phyloP scores from a whole-genome alignment of 768 basidiomycete species.

The Peribolospora kevripleyi region DNA sequence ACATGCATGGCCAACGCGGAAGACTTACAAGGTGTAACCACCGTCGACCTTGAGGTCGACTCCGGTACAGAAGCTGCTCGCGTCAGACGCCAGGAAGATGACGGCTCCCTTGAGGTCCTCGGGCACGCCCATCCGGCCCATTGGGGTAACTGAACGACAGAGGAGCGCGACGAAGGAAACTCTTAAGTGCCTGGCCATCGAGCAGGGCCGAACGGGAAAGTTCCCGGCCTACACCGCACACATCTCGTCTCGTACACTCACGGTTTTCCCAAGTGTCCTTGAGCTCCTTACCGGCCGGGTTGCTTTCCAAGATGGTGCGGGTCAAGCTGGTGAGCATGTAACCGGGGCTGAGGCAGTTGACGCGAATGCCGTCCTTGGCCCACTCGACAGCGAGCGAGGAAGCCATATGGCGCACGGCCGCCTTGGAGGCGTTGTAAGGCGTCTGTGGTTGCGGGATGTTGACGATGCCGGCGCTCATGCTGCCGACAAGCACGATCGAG shows the following conservation, averaged over 20 bases:
- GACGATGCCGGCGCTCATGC: slow-evolving; percentile 66
- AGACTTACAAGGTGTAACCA: slow-evolving; percentile 38
- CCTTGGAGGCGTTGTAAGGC: slow-evolving; percentile 89
- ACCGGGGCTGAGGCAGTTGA: slow-evolving; percentile 43
- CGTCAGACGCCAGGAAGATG: slow-evolving; percentile 73
- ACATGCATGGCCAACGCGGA: no score
- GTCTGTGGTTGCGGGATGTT: slow-evolving; percentile 46
- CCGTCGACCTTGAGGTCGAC: slow-evolving; percentile 60
- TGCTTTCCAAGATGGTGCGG: slow-evolving; percentile 47
- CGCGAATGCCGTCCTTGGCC: slow-evolving; percentile 69
- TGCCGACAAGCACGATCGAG: slow-evolving; percentile 53
- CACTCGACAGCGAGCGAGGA: slow-evolving; percentile 81
- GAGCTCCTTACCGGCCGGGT: slow-evolving; percentile 30
- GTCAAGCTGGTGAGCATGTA: slow-evolving; percentile 52
- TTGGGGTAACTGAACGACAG: neutral
- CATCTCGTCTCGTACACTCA: no score
- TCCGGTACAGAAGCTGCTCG: slow-evolving; percentile 73
- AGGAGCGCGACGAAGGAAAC: neutral
- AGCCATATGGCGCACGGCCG: slow-evolving; percentile 85
- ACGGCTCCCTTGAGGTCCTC: slow-evolving; percentile 72
- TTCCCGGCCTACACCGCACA: slow-evolving; percentile 3
- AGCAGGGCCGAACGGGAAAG: slow-evolving; percentile 19
- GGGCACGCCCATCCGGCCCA: slow-evolving; percentile 66
- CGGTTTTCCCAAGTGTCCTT: slow-evolving; percentile 27
- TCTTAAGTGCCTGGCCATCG: slow-evolving; percentile 10